phyloP scores from a whole-genome alignment of 163 green algal genomes.

The Scenedesmus sp. region DNA sequence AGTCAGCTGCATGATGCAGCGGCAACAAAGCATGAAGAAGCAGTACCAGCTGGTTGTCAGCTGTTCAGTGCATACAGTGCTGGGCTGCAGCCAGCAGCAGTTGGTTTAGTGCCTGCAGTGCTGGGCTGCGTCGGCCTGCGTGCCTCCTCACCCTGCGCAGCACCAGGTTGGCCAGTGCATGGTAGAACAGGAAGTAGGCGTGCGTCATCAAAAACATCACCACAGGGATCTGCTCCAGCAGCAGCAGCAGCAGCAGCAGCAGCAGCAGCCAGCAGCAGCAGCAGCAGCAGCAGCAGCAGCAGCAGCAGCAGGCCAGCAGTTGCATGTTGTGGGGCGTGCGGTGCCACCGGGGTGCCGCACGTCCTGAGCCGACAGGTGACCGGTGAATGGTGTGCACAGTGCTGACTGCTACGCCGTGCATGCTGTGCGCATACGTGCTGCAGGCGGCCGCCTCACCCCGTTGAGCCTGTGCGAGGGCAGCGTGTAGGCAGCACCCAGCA shows the following conservation, averaged over 20 bases:
- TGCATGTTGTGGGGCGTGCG: not conserved
- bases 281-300: not conserved
- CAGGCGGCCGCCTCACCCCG: slow-evolving; percentile 26
- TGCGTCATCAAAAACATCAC: slow-evolving; percentile 98
- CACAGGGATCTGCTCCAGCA: slow-evolving; percentile 90
- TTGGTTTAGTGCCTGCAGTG: not conserved
- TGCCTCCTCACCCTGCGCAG: slow-evolving; percentile 79
- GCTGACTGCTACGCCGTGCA: not conserved
- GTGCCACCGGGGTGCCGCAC: no score
- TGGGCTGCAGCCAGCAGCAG: not conserved
- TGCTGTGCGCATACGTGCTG: not conserved
- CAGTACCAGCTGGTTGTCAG: not conserved
- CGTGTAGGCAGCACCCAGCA: slow-evolving; percentile 97
- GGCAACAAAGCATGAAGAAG: not conserved
- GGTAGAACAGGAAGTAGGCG: slow-evolving; percentile 99
- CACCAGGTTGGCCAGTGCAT: slow-evolving; percentile 93
- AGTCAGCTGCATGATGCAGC: not conserved
- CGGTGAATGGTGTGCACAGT: no score
- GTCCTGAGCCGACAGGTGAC: no score
- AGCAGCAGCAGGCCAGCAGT: not conserved
- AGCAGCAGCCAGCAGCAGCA: not conserved
- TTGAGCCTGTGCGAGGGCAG: slow-evolving; percentile 95
- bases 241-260: slow-evolving; percentile 19
- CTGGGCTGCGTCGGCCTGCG: not conserved
- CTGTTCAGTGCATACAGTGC: not conserved